These are phyloP conservation scores for Pontederia paniculata DNA, from an alignment of 176 grass and related monocot genomes.

Conservation along the genomic window DNA sequence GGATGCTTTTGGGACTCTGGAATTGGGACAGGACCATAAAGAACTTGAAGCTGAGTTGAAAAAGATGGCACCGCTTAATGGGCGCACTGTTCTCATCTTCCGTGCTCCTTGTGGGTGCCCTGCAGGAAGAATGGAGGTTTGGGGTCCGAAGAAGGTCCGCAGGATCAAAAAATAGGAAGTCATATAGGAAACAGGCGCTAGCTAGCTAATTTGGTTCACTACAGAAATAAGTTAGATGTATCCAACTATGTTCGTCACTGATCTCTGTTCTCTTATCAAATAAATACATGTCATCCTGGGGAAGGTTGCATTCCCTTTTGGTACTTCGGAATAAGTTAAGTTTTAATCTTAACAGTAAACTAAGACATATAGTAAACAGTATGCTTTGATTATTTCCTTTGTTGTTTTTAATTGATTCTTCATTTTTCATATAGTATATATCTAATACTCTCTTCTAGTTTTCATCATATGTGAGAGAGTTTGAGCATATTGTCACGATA, in stretches of 20 bases:
- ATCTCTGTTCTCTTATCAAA: constrained; percentile 8
- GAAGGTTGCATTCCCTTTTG: background rate
- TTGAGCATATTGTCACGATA: too few species aligned
- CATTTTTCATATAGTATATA: too few species aligned
- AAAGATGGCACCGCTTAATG: constrained; percentile 95
- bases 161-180: constrained; percentile 72
- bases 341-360: too few species aligned
- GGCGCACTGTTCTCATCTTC: constrained; percentile 91
- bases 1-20: constrained; percentile 46
- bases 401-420: too few species aligned
- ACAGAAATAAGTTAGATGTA: background rate
- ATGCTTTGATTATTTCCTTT: too few species aligned
- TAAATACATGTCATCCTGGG: background rate
- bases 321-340: background rate
- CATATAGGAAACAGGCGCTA: background rate
- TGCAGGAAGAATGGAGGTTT: constrained; percentile 87
- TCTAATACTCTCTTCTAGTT: too few species aligned
- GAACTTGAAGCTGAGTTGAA: constrained; percentile 87
- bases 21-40: constrained; percentile 55
- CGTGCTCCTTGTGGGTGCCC: constrained; percentile 69
- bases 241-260: background rate
- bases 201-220: background rate
- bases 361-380: too few species aligned
- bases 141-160: constrained; percentile 77
- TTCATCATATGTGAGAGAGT: too few species aligned